Base-by-base conservation (phyloP, 1,139 yeast genomes). In the Diutina catenulata region DNA sequence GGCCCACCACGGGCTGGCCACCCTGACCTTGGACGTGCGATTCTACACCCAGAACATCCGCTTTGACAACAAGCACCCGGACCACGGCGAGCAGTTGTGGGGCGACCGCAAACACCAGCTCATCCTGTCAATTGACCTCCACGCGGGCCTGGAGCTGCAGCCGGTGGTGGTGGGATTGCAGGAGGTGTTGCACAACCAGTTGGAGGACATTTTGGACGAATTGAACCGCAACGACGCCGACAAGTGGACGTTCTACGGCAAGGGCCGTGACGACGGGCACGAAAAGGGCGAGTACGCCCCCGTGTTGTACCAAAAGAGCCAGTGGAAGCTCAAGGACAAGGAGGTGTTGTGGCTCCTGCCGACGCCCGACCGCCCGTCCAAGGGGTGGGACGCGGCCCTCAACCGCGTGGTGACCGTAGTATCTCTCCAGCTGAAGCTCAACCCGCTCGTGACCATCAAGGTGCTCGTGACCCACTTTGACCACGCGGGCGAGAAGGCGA, bases 401-500 rank as follows among this genome's bases (percentile, higher is more conserved):
- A 55, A 61, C 9, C 56, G 79, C 38, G 68, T 73, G 20, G 64
- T 60, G 22, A 62, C 74, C 4, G 63, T 59, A 54, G 69, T 59
- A 3, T 62, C 67, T n/a, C 55, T 66, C 39, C 56, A 52, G 47
- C 60, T 57, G 41, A 49, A 43, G 29, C 8, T 18, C 7, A 40
- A 41, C 1, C 51, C 61, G 1, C 57, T 57, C 2, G 56, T 57
- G 36, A 49, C 51, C 38, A 50, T 68, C 40, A 72, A 72, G 43
- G 62, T 72, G 19, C 70, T 69, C 53, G 71, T 71, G 49, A 75
- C 81, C 9, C 81, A 75, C 51, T 64, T 73, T 49, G 81, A 75
- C 48, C 78, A 74, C 44, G 51, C 56, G 33, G 81, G 81, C 1
- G 56, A 46, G 2, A 45, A 43, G 5, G 76, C 80, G 3, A 35